Evolutionary conservation across 495 filamentous ascomycete species (phyloP), one percentile per base, ranked within the genome.

Genomic region (Penicillium cinerascens): DNA sequence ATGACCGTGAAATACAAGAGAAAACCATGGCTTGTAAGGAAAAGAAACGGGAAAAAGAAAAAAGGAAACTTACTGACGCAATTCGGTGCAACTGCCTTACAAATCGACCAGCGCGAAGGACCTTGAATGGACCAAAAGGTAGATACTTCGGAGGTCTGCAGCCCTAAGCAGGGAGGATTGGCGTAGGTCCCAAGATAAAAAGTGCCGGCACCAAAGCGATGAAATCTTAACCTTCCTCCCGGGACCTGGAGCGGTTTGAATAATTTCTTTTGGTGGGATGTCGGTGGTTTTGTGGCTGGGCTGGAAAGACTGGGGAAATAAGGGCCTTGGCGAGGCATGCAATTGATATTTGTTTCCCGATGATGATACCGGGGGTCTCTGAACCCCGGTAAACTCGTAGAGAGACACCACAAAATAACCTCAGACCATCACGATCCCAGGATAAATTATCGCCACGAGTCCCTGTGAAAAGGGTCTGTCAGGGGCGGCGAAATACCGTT

Each of bases 391-490:
- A 37, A 60, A 40, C 4, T 42, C 47, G 13, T 27, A 18, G 46
- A 33, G 36, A 42, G 54, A 48, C 22, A 37, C 23, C 38, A 25
- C 17, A 44, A 56, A 55, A 54, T 54, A 60, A 54, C 48, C 44
- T 49, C 44, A 60, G 46, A 26, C 43, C 42, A 44, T 53, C 49
- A 54, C 38, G 41, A 49, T n/a, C 46, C 17, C 47, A 44, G 26
- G 44, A 41, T 38, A 23, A 56, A 38, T 25, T 37, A 43, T 66
- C 48, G 65, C 69, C 71, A 72, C 66, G 68, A 72, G 67, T 61
- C 64, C 50, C 54, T 59, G 58, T 63, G 58, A 47, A 55, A 56
- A 58, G 62, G 55, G 55, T 54, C 61, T 69, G 66, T 51, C 67
- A 71, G 71, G 69, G 66, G 61, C 52, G 51, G 49, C 27, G 48